Evolutionary conservation across 2,329 filamentous ascomycete species (phyloP), one percentile per base, ranked within the genome.

Genomic region (Sporothrix mexicana): DNA sequence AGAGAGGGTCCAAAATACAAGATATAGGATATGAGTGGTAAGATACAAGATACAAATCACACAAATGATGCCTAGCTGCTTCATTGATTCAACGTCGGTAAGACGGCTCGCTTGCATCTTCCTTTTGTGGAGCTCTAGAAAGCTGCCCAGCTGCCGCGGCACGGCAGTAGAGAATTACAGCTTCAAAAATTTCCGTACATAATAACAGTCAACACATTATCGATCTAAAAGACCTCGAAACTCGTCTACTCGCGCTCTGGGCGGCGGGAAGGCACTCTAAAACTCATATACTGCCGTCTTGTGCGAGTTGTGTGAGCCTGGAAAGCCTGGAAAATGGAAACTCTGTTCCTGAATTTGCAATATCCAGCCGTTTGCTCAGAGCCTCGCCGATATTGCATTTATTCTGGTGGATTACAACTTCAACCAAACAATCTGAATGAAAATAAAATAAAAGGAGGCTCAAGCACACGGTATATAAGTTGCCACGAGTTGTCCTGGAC

Each of bases 301-400:
- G 30, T 36, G 30, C 7, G 30, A 36, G 30, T 36, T 36, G 64
- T 49, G 23, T 3, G 47, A 3, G 45, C 5, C 8, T 67, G 20
- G 43, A 45, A 45, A 67, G 64, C 64, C 64, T 30, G 64, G 64
- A 36, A 67, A 51, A 51, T 67, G 64, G 43, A 17, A 67, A 41
- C 59, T 15, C 10, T 47, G 41, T 47, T 47, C 61, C 23, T 51
- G 47, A 51, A 67, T 12, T 7, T 25, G 20, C 13, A 67, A 30
- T 51, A 51, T 51, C 20, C 23, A n/a, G 45, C 45, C 64, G 64
- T 51, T 47, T 23, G 64, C 45, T 51, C 45, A 51, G 64, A 67
- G 64, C 45, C 64, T 67, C 45, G 43, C 64, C 17, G 30, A 55
- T 69, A 55, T 55, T 55, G 30, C 47, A 17, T 43, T 20, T 55